Base-by-base conservation (phyloP, 371 early-diverging fungal genomes). In the Smittium mucronatum region DNA sequence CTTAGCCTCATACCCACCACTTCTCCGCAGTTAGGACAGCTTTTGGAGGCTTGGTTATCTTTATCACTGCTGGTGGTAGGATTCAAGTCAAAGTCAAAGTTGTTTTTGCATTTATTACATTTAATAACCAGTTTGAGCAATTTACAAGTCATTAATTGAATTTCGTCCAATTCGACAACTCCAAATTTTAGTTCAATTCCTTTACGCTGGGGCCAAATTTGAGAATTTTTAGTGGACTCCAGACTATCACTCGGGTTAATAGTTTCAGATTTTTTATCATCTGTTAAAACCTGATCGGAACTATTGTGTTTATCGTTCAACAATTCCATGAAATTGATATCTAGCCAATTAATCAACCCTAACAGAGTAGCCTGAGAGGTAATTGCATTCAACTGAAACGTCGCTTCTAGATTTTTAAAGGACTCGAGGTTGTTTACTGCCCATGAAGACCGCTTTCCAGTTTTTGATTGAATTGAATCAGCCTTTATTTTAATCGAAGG, bases 131-230 rank as follows among this genome's bases (percentile, higher is more conserved):
- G 36, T 64, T 80, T 82, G 8, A 93, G 81, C 0, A 80, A 73
- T 15, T 76, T 73, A 74, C 87, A 86, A 36, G 85, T 80, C 17
- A 89, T 74, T 5, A 93, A 70, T 0, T 89, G 77, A 16, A 90
- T 80, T 68, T 86, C 84, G 21, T 83, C 81, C 5, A 93, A 72
- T 16, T 74, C 69, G 0, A 82, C 74, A 28, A 82, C 77, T 1
- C 84, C 80, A 58, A 94, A 77, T 16, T 89, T 82, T 59, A 93
- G 82, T 65, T 89, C 89, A 11, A 84, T 88, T 0, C 93, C 90
- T 64, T 76, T 82, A 32, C 71, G 76, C 29, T 71, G 74, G 0
- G 83, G 75, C 63, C 70, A 57, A 63, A 32, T 8, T 57, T 47
- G 63, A 1, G 29, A 36, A 26, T 47, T 36, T 1, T 26, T 8